A percentile compares a stretch with the other conserved stretches of the same genome.
These are phyloP conservation scores for Huntiella bhutanensis DNA, from an alignment of 2,329 filamentous ascomycete genomes.

Conservation along the genomic window DNA sequence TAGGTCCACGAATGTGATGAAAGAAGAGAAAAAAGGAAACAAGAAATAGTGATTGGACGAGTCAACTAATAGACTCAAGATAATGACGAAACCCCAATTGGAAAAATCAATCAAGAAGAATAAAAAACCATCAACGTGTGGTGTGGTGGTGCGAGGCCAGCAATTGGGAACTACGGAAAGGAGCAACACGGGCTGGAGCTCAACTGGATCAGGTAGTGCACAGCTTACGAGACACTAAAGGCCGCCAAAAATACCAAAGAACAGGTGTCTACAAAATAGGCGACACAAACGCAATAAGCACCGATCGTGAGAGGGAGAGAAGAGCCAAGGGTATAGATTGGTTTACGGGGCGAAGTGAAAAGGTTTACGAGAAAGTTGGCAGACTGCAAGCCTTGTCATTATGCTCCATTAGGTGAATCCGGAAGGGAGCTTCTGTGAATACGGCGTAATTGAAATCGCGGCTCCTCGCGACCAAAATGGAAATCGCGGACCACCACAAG, in stretches of 20 bases:
- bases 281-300: background rate
- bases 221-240: constrained; percentile 8
- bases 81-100: background rate
- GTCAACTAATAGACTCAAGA: constrained; percentile 12
- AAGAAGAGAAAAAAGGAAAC: constrained; percentile 8
- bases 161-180: background rate
- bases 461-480: no score
- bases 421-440: background rate
- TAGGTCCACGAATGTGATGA: constrained; percentile 6
- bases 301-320: no score
- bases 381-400: background rate
- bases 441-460: no score
- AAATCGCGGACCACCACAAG: no score
- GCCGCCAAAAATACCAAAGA: constrained; percentile 7
- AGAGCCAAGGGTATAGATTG: no score
- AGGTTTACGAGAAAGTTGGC: background rate
- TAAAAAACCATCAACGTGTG: background rate
- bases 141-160: background rate
- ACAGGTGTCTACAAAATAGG: constrained; percentile 12
- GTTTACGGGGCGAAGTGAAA: no score
- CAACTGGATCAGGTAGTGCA: constrained; percentile 4
- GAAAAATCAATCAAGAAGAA: background rate
- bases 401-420: background rate
- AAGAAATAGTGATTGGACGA: constrained; percentile 12
- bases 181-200: constrained; percentile 9